Percentiles rank a stretch among this genome's conserved stretches.
These are phyloP conservation scores for Penicillium brasilianum DNA, from an alignment of 2,329 filamentous ascomycete species.

Conservation along the genomic window DNA sequence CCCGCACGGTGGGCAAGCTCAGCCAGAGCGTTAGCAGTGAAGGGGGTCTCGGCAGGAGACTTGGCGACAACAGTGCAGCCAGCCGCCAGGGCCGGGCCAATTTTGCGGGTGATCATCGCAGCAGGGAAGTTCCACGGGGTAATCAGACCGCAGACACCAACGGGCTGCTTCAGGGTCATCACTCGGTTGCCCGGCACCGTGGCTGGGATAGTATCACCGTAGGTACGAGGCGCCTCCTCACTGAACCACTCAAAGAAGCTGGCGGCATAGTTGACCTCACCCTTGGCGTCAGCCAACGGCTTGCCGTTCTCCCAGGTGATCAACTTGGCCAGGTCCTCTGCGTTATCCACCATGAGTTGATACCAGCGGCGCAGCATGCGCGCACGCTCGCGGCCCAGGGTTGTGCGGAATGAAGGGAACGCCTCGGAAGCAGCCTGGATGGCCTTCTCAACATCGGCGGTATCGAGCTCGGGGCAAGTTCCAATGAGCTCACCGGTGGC, in stretches of 20 bases:
- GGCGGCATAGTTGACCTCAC: conserved; percentile 63
- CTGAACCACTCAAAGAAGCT: conserved; percentile 68
- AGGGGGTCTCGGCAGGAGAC: conserved; percentile 88
- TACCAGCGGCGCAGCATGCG: conserved; percentile 70
- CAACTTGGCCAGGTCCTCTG: conserved; percentile 67
- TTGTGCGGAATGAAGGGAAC: conserved; percentile 64
- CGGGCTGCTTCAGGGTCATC: conserved; percentile 68
- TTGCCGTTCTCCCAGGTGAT: conserved; percentile 75
- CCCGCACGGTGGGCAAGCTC: conserved; percentile 87
- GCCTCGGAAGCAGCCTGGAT: conserved; percentile 83
- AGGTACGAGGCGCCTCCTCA: conserved; percentile 63
- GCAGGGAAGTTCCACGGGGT: conserved; percentile 70
- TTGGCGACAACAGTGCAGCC: conserved; percentile 95
- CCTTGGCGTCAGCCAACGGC: conserved; percentile 64
- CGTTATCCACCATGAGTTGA: conserved; percentile 68
- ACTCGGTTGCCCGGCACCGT: conserved; percentile 64
- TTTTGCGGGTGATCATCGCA: conserved; percentile 59
- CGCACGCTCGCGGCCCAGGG: conserved; percentile 64
- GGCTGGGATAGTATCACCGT: conserved; percentile 67
- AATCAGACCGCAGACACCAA: conserved; percentile 70
- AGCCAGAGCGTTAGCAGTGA: conserved; percentile 83
- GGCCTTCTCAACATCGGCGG: conserved; percentile 76
- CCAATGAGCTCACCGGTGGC: conserved; percentile 81
- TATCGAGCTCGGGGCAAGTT: conserved; percentile 78
- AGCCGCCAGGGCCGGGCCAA: conserved; percentile 73